These are phyloP conservation scores for Stevia rebaudiana DNA, from an alignment of 140 eudicot genomes.

Conservation along the genomic window DNA sequence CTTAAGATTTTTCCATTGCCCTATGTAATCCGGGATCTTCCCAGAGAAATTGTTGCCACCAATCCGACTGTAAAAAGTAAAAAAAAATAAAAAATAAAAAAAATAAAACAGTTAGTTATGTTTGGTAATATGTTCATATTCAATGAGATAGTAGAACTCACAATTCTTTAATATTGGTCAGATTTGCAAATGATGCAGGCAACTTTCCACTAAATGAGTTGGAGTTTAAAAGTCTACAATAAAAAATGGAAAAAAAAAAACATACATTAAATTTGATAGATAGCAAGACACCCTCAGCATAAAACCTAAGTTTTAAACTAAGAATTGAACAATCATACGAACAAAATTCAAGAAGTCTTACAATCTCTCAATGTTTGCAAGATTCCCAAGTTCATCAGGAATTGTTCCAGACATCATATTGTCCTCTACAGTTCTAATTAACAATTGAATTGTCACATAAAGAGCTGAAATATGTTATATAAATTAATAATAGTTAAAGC, in stretches of 20 bases:
- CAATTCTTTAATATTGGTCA: slow-evolving; percentile 51
- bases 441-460: slow-evolving; percentile 5
- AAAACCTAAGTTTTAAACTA: neutral
- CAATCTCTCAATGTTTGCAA: slow-evolving; percentile 48
- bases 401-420: slow-evolving; percentile 57
- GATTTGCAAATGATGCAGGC: slow-evolving; percentile 45
- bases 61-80: slow-evolving; percentile 39
- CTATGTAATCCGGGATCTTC: slow-evolving; percentile 54
- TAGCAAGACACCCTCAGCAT: neutral
- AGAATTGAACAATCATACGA: slow-evolving; percentile 3
- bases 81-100: neutral
- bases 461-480: neutral
- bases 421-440: slow-evolving; percentile 29
- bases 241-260: neutral
- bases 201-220: slow-evolving; percentile 60
- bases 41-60: slow-evolving; percentile 55
- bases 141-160: slow-evolving; percentile 26
- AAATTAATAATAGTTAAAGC: neutral
- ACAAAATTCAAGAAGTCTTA: slow-evolving; percentile 23
- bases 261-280: neutral
- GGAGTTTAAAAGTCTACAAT: slow-evolving; percentile 36
- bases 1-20: slow-evolving; percentile 45
- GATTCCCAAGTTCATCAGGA: slow-evolving; percentile 64
- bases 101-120: neutral
- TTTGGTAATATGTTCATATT: neutral